Base-by-base conservation (phyloP, 805 yeast species). In the Yarrowia yakushimensis region DNA sequence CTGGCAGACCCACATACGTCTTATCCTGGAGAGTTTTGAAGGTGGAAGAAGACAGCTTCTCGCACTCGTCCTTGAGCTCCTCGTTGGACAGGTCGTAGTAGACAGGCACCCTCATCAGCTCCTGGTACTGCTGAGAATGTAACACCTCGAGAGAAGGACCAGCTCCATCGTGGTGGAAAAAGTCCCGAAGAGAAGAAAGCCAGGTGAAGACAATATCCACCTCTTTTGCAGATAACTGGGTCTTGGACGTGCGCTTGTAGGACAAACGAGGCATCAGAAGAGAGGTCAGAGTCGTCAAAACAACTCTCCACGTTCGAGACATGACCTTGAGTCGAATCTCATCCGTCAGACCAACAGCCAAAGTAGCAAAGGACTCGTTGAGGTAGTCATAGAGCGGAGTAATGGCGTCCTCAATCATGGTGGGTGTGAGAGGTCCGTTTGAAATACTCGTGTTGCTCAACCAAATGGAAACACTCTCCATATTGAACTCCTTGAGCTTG, bases 221-320 rank as follows among this genome's bases (percentile, higher is more conserved):
- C 69, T 90, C 96, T 22, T 74, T 76, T 28, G 76, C 74, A 0
- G 86, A 80, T 55, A 90, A 73, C 17, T 82, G 82, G 45, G 73
- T 71, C 63, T 75, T 76, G 2, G 69, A 64, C 22, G 78, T 76
- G 2, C 72, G 67, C 39, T 68, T 71, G 7, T 72, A 73, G 8
- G 78, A 72, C 30, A 90, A 72, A 20, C 88, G 83, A 0, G 98
- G 98, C 6, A 93, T 73, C 4, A 91, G 71, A 17, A 93, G 75
- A 37, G 79, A 80, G 68, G 90, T 97, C 0, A 93, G 87, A 23
- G 85, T 79, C 2, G 77, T 74, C 8, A 93, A 76, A 1, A 90
- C 84, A 12, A 84, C 84, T n/a, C 77, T 75, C 98, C 98, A 93
- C 0, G 93, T 83, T 59, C 85, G 86, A 0, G 86, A 69, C 88